phyloP scores from a whole-genome alignment of 257 asterid genomes.

The Solanum rostratum region DNA sequence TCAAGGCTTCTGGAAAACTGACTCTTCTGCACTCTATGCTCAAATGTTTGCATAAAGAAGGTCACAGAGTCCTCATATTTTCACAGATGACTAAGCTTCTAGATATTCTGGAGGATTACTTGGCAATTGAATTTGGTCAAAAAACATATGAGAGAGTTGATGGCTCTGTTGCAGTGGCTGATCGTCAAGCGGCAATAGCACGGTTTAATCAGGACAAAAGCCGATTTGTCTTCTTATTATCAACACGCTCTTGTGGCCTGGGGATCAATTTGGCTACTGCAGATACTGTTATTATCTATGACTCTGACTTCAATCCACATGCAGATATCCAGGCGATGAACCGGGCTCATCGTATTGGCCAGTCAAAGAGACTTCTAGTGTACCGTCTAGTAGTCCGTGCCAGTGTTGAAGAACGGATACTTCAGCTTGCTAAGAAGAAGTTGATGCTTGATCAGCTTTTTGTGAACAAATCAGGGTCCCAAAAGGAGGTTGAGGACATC shows the following conservation, averaged over 20 bases:
- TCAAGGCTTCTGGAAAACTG: conserved; percentile 95
- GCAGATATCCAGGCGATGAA: conserved; percentile 99
- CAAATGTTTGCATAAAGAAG: conserved; percentile 59
- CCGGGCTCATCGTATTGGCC: conserved; percentile 97
- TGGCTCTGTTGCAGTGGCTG: conserved; percentile 87
- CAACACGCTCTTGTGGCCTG: conserved; percentile 98
- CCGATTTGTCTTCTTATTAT: conserved; percentile 84
- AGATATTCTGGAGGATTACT: conserved; percentile 91
- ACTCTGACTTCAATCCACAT: conserved; percentile 97
- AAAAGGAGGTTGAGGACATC: conserved; percentile 91
- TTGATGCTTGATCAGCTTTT: conserved; percentile 97
- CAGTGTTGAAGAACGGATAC: conserved; percentile 96
- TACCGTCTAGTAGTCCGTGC: conserved; percentile 98
- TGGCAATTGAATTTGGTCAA: conserved; percentile 81
- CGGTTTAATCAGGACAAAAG: conserved; percentile 94
- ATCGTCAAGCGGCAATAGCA: conserved; percentile 85
- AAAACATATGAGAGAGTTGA: conserved; percentile 95
- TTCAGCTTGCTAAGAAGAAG: conserved; percentile 97
- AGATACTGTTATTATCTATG: conserved; percentile 91
- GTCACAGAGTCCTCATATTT: conserved; percentile 91
- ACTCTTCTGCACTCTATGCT: conserved; percentile 96
- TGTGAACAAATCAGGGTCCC: conserved; percentile 90
- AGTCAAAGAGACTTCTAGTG: conserved; percentile 83
- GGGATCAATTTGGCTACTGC: conserved; percentile 99
- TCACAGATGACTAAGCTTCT: conserved; percentile 98